phyloP scores from a whole-genome alignment of 148 eudicot genomes.

The Chenopodium suecicum region DNA sequence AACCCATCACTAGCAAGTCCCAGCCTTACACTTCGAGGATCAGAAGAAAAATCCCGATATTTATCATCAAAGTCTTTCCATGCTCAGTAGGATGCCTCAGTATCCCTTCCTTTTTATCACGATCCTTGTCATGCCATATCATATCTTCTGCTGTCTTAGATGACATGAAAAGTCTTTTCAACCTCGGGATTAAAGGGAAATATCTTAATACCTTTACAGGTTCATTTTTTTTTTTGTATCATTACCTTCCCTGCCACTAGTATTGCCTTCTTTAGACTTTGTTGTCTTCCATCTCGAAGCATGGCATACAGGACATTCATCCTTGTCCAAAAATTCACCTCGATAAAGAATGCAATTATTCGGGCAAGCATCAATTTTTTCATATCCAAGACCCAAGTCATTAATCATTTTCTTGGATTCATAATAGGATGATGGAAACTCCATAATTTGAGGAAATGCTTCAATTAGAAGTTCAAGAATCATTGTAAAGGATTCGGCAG shows the following conservation, averaged over 20 bases:
- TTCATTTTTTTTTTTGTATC: not conserved
- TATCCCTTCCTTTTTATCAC: too few relatives aligned
- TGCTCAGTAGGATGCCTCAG: not conserved
- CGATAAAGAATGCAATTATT: not conserved
- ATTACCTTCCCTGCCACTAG: too few relatives aligned
- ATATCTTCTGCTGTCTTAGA: too few relatives aligned
- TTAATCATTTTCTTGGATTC: not conserved
- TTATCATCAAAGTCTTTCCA: not conserved
- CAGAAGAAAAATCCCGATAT: not conserved
- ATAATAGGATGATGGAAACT: not conserved
- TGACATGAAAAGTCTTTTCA: too few relatives aligned
- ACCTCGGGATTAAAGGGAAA: too few relatives aligned
- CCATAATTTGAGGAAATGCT: slow-evolving; percentile 10
- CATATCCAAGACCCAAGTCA: slow-evolving; percentile 12
- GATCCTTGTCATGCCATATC: too few relatives aligned
- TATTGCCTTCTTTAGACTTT: too few relatives aligned
- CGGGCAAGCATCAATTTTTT: slow-evolving; percentile 16
- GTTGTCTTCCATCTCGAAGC: not conserved
- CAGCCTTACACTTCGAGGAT: not conserved
- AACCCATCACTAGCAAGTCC: slow-evolving; percentile 7
- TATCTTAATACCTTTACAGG: not conserved
- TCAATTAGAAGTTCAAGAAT: not conserved
- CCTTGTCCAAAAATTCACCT: slow-evolving; percentile 5
- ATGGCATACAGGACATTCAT: not conserved
- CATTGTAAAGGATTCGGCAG: not conserved